Conservation (phyloP, 257 asterid genomes). For the Ballota nigra region DNA sequence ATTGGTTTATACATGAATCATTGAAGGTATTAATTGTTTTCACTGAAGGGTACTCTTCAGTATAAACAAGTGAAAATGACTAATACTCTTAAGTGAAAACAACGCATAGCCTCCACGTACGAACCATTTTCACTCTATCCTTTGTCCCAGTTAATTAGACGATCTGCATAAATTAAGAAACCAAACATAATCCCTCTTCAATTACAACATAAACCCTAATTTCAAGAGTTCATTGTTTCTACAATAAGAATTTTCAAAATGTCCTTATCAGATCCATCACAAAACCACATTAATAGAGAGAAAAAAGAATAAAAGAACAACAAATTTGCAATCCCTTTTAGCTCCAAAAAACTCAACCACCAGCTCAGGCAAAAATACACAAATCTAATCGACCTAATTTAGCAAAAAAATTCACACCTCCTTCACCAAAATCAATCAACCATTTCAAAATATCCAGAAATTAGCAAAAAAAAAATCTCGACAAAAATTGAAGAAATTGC, state of each 20-base stretch:
- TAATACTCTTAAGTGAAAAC: no score
- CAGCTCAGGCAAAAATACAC: background rate
- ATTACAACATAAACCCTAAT: slow-evolving; percentile 2
- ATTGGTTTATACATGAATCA: no score
- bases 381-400: background rate
- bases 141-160: no score
- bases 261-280: slow-evolving; percentile 20
- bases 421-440: background rate
- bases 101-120: no score
- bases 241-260: background rate
- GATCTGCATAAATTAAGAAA: background rate
- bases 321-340: background rate
- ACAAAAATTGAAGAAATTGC: background rate
- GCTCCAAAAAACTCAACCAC: background rate
- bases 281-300: no score
- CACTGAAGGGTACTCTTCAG: no score
- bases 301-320: no score
- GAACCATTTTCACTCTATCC: no score
- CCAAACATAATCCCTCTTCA: background rate
- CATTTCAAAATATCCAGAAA: background rate
- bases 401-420: background rate
- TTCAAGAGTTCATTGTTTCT: background rate
- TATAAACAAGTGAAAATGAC: no score
- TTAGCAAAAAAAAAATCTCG: background rate
- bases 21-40: no score